A percentile compares a stretch with the other conserved stretches of the same genome.
phyloP scores from a whole-genome alignment of 2,329 filamentous ascomycete species.

The Penicillium sp. region DNA sequence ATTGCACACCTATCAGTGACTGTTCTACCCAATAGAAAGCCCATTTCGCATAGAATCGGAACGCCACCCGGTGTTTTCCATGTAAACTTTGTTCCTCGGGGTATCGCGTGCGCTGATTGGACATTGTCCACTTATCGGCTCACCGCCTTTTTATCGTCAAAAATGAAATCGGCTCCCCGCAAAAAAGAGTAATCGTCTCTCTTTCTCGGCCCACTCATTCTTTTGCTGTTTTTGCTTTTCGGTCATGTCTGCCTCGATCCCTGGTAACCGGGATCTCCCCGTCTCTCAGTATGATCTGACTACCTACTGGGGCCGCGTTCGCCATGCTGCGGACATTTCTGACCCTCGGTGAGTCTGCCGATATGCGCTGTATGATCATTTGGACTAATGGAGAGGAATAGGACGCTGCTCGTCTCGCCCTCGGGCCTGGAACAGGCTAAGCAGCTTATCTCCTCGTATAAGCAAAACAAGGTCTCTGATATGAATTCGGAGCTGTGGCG shows the following conservation, averaged over 20 bases:
- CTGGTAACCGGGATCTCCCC: slow-evolving; percentile 75
- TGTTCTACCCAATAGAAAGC: slow-evolving; percentile 9
- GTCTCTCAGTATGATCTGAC: slow-evolving; percentile 86
- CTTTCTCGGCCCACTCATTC: slow-evolving; percentile 10
- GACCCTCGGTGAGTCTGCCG: slow-evolving; percentile 79
- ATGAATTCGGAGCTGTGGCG: slow-evolving; percentile 93
- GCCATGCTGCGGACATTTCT: slow-evolving; percentile 82
- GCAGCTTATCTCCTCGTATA: slow-evolving; percentile 76
- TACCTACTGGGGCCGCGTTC: slow-evolving; percentile 93
- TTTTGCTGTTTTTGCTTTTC: slow-evolving; percentile 1
- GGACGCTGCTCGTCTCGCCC: slow-evolving; percentile 78
- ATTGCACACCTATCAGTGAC: not conserved
- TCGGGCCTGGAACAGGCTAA: slow-evolving; percentile 84
- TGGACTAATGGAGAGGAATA: slow-evolving; percentile 40
- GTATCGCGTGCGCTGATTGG: slow-evolving; percentile 17
- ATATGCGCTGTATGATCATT: not conserved
- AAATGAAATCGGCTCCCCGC: slow-evolving; percentile 22
- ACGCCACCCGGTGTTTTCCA: not conserved
- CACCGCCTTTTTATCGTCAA: slow-evolving; percentile 35
- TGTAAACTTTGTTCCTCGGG: not conserved
- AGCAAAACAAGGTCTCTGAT: slow-evolving; percentile 70
- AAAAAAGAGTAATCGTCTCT: slow-evolving; percentile 17
- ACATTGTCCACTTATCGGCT: slow-evolving; percentile 29
- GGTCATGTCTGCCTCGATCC: slow-evolving; percentile 60
- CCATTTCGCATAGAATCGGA: slow-evolving; percentile 5